These are phyloP conservation scores for Penicillium brasilianum DNA, from an alignment of 2,329 filamentous ascomycete genomes.

Conservation along the genomic window DNA sequence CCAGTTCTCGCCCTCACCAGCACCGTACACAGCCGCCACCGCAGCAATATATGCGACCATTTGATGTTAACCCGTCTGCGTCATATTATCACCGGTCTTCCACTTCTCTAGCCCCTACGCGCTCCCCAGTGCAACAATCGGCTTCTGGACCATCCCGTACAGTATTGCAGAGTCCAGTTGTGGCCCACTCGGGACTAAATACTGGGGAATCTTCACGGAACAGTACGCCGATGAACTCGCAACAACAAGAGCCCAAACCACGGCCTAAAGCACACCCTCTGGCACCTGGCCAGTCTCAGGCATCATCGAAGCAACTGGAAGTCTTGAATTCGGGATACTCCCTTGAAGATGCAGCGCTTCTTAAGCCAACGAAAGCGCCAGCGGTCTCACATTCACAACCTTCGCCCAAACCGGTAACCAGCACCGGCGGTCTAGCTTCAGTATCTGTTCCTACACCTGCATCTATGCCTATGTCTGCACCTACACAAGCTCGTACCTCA, in stretches of 20 bases:
- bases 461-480: neutral
- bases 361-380: neutral
- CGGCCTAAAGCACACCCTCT: neutral
- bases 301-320: neutral
- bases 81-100: neutral
- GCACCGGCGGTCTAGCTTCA: neutral
- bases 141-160: neutral
- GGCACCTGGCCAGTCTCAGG: neutral
- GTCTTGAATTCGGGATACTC: neutral
- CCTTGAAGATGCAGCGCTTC: neutral
- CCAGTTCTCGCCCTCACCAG: neutral
- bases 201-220: neutral
- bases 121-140: neutral
- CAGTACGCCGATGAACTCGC: neutral
- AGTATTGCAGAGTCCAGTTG: neutral
- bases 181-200: neutral
- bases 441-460: neutral
- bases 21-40: neutral
- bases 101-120: neutral
- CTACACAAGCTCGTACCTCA: neutral
- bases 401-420: neutral
- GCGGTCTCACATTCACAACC: neutral
- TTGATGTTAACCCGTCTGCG: neutral
- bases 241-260: neutral
- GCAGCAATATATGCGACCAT: conserved; percentile 9